phyloP scores from a whole-genome alignment of 1,284 basidiomycete species.

The Ganoderma leucocontextum region DNA sequence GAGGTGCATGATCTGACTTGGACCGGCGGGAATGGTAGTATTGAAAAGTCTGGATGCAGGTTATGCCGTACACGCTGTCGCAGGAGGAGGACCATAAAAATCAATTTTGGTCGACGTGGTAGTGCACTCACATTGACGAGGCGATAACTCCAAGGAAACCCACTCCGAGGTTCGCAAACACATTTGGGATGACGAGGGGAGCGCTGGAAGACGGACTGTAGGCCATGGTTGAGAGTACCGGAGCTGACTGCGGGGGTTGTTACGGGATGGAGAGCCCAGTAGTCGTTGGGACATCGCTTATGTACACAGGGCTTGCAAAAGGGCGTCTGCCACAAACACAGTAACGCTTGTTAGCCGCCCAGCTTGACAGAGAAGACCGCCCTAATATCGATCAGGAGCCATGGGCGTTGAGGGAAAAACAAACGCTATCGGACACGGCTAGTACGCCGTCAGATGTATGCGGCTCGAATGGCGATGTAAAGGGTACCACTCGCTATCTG shows the following conservation, averaged over 20 bases:
- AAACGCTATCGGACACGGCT: no score
- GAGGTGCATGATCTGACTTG: not conserved
- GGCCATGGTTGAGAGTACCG: not conserved
- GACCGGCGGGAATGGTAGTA: conserved; percentile 2
- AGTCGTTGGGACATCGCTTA: no score
- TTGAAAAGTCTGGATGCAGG: not conserved
- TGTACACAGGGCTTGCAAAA: no score
- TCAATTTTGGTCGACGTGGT: not conserved
- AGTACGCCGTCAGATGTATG: no score
- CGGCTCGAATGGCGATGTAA: no score
- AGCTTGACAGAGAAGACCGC: no score
- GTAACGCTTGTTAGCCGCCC: no score
- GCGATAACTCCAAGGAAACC: not conserved
- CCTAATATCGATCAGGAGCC: no score
- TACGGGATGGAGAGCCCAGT: not conserved
- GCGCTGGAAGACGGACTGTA: not conserved
- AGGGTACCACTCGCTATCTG: no score
- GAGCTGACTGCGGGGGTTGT: not conserved
- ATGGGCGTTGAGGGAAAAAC: no score
- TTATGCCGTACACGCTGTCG: not conserved
- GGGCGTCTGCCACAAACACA: no score
- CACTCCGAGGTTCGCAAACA: not conserved
- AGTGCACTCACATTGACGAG: not conserved
- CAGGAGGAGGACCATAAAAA: not conserved
- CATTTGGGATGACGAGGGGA: not conserved